phyloP scores from a whole-genome alignment of 805 yeast species.

The Tanozyma kutaoensis region DNA sequence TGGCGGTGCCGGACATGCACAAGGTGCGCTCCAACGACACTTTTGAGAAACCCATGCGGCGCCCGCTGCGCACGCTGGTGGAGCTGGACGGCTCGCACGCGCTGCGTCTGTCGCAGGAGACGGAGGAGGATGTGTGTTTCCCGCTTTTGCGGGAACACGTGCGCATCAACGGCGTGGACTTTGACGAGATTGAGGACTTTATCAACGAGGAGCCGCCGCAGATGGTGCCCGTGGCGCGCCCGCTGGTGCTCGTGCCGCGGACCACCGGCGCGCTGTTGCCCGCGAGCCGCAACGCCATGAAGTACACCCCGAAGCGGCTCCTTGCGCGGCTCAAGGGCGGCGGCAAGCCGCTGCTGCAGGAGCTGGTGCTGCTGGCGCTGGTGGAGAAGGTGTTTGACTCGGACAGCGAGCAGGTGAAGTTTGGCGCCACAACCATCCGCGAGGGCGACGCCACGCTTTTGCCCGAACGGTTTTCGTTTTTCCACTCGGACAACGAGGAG shows the following conservation, averaged over 20 bases:
- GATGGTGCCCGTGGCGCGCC: background rate
- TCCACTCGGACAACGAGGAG: conserved; percentile 69
- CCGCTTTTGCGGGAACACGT: conserved; percentile 67
- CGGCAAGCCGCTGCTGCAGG: background rate
- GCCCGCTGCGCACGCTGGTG: no score
- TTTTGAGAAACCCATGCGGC: no score
- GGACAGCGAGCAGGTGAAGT: conserved; percentile 11
- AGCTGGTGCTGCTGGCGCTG: background rate
- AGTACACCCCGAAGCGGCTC: conserved; percentile 42
- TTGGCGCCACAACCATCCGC: conserved; percentile 23
- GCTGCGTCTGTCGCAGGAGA: conserved; percentile 72
- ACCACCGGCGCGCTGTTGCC: conserved; percentile 21
- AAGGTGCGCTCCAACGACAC: no score
- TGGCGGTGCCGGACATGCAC: no score
- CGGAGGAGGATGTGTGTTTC: conserved; percentile 96
- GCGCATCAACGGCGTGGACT: conserved; percentile 68
- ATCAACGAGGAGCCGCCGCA: conserved; percentile 40
- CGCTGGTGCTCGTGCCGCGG: conserved; percentile 10
- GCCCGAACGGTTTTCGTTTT: conserved; percentile 53
- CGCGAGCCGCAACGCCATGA: conserved; percentile 38
- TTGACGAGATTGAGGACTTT: conserved; percentile 80
- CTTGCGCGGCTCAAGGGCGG: conserved; percentile 6
- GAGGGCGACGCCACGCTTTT: no score
- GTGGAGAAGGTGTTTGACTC: background rate
- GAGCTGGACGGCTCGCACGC: conserved; percentile 45